Conservation (phyloP, 2,329 filamentous ascomycete genomes). For the Meredithiella fracta region DNA sequence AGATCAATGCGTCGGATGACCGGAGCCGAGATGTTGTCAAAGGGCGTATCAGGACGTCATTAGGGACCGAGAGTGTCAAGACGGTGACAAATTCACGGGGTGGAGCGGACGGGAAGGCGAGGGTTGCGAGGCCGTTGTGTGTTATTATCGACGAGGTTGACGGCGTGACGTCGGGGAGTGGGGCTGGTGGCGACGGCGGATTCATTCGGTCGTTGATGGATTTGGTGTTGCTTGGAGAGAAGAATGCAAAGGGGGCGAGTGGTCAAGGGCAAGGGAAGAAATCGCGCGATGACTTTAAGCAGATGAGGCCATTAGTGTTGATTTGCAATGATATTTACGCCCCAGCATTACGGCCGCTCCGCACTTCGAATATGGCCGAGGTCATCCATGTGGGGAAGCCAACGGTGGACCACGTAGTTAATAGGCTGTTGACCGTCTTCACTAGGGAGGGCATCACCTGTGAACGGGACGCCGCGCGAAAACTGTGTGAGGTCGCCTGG, state of each 20-base stretch:
- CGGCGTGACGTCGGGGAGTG: constrained; percentile 70
- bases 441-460: constrained; percentile 76
- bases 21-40: constrained; percentile 79
- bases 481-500: constrained; percentile 70
- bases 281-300: constrained; percentile 71
- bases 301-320: constrained; percentile 75
- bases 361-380: constrained; percentile 74
- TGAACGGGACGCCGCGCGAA: constrained; percentile 75
- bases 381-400: constrained; percentile 85
- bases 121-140: constrained; percentile 68
- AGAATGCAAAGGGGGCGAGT: constrained; percentile 35
- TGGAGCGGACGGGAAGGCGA: constrained; percentile 19
- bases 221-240: constrained; percentile 70
- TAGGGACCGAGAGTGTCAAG: constrained; percentile 89
- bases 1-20: constrained; percentile 97
- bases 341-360: constrained; percentile 66
- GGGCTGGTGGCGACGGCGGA: constrained; percentile 67
- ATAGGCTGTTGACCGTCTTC: constrained; percentile 68
- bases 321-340: constrained; percentile 98
- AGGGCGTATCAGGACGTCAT: constrained; percentile 73
- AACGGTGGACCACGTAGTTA: constrained; percentile 68
- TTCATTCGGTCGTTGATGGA: constrained; percentile 94
- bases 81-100: constrained; percentile 39
- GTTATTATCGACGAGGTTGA: constrained; percentile 95
- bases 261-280: constrained; percentile 34